Conservation (phyloP, 2,329 filamentous ascomycete species). For the Aschersonia sp. region DNA sequence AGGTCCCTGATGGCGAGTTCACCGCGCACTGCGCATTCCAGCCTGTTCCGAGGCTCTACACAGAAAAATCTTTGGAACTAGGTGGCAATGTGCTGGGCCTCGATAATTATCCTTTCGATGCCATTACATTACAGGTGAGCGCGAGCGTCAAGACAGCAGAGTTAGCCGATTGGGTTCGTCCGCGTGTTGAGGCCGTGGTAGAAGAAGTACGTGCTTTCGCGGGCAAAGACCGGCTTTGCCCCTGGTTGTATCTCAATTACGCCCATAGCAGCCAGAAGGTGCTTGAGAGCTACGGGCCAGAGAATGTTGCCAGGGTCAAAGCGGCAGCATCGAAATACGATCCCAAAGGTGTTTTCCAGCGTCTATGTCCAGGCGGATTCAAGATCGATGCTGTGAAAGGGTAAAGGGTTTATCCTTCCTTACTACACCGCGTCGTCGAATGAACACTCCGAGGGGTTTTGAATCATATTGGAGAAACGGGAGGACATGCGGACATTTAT, state of each 20-base stretch:
- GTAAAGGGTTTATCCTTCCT: too few relatives aligned
- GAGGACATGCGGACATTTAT: too few relatives aligned
- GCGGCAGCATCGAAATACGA: conserved; percentile 4
- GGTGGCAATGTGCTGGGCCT: background rate
- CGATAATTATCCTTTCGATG: background rate
- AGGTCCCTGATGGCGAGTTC: background rate
- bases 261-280: conserved; percentile 1
- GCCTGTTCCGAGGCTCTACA: background rate
- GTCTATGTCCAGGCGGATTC: conserved; percentile 8
- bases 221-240: too few relatives aligned
- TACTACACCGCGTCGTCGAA: too few relatives aligned
- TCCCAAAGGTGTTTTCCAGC: conserved; percentile 4
- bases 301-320: background rate
- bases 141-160: background rate
- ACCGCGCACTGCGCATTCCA: background rate
- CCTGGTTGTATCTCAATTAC: conserved; percentile 5
- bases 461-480: too few relatives aligned
- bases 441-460: too few relatives aligned
- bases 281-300: conserved; percentile 2
- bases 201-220: too few relatives aligned
- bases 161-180: background rate
- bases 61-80: too few relatives aligned
- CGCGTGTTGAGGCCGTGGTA: too few relatives aligned
- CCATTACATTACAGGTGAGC: background rate
- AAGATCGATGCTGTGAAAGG: conserved; percentile 5